Conservation (phyloP, 2,329 filamentous ascomycete genomes). For the Alternaria viburni region DNA sequence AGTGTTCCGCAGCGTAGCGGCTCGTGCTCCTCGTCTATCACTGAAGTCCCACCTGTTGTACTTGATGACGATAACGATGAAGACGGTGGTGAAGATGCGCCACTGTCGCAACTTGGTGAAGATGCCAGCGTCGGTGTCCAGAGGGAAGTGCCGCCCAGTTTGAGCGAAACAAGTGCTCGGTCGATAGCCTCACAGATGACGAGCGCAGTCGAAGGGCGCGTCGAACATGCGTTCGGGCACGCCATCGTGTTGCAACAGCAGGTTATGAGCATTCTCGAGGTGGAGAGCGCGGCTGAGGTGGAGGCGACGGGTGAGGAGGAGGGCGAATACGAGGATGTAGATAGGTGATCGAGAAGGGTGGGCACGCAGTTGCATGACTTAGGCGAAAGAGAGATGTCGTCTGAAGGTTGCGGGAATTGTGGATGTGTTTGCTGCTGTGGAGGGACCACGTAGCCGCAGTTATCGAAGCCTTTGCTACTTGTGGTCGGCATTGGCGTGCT, state of each 20-base stretch:
- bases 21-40: slow-evolving; percentile 5
- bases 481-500: neutral
- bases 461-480: neutral
- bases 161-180: slow-evolving; percentile 2
- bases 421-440: neutral
- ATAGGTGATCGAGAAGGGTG: slow-evolving; percentile 4
- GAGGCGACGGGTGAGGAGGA: neutral
- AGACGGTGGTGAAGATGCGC: neutral
- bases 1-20: slow-evolving; percentile 6
- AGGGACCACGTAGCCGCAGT: neutral
- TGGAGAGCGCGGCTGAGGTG: slow-evolving; percentile 2
- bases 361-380: slow-evolving; percentile 2
- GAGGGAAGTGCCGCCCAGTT: slow-evolving; percentile 1
- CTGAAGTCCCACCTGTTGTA: neutral
- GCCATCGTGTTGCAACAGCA: neutral
- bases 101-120: neutral
- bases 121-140: neutral
- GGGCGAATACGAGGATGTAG: neutral
- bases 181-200: slow-evolving; percentile 9
- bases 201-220: slow-evolving; percentile 3
- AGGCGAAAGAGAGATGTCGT: neutral
- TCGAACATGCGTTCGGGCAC: slow-evolving; percentile 4
- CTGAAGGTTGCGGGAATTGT: neutral
- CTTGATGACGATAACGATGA: neutral
- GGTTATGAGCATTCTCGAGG: slow-evolving; percentile 1